Percentiles rank a stretch among this genome's conserved stretches.
Evolutionary conservation across 2,329 filamentous ascomycete species (phyloP).

Genomic region (Fusarium begoniae): DNA sequence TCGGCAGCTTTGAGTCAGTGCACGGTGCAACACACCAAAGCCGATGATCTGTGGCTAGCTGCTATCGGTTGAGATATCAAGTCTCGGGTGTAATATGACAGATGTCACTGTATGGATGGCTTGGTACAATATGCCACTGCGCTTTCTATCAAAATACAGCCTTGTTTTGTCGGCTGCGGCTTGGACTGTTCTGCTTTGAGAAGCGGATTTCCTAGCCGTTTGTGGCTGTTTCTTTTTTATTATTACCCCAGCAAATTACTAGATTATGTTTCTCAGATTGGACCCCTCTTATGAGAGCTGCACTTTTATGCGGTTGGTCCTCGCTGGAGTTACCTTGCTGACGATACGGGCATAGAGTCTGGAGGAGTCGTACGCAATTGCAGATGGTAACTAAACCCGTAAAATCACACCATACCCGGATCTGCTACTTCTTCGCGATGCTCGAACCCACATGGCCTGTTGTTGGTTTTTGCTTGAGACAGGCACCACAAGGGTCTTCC

Average conservation of each 20-base stretch:
- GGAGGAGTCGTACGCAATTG: slow-evolving; percentile 18
- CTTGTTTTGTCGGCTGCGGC: slow-evolving; percentile 18
- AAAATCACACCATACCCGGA: slow-evolving; percentile 41
- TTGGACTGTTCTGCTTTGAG: background rate
- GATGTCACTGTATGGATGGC: slow-evolving; percentile 17
- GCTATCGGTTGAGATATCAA: slow-evolving; percentile 18
- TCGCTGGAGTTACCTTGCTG: slow-evolving; percentile 28
- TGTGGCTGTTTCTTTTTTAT: slow-evolving; percentile 18
- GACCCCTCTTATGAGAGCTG: slow-evolving; percentile 29
- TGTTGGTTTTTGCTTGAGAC: slow-evolving; percentile 27
- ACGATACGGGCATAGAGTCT: slow-evolving; percentile 28
- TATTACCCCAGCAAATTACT: slow-evolving; percentile 25
- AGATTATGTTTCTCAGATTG: slow-evolving; percentile 38
- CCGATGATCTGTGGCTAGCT: slow-evolving; percentile 31
- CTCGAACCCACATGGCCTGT: slow-evolving; percentile 39
- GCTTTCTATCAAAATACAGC: slow-evolving; percentile 17
- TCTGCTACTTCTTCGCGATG: slow-evolving; percentile 23
- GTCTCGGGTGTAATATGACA: slow-evolving; percentile 27
- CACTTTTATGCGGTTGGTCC: slow-evolving; percentile 40
- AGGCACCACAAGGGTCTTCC: slow-evolving; percentile 30
- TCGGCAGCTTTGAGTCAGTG: slow-evolving; percentile 37
- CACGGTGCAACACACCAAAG: slow-evolving; percentile 40
- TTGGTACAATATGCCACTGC: slow-evolving; percentile 12
- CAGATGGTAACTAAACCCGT: slow-evolving; percentile 31
- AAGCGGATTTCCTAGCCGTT: slow-evolving; percentile 28